Evolutionary conservation across 768 basidiomycete species (phyloP), one percentile per base, ranked within the genome.

Genomic region (Tubosaeta brunneosetosa): DNA sequence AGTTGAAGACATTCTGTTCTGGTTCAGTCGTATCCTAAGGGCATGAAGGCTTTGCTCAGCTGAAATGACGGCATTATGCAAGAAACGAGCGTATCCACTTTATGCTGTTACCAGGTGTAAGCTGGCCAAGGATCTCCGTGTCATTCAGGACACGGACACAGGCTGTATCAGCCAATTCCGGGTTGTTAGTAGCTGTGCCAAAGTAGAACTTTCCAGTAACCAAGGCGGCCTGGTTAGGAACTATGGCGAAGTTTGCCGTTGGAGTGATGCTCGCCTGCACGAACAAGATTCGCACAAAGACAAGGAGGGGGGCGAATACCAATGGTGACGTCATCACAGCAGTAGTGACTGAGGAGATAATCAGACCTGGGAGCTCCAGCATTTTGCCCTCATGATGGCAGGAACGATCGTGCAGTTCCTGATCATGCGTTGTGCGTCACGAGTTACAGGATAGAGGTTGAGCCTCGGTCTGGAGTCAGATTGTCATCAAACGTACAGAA

Each of bases 161-260:
- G 49, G 52, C 43, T 0, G 60, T 52, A 51, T 80, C 72, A 11
- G 59, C 66, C 36, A 80, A 62, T 62, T 79, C 76, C 2, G 67
- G 64, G 62, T 76, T 77, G 61, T 77, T 76, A 3, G 77, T 77
- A 27, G 77, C 77, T 44, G 73, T 65, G 27, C 78, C 77, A 47
- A 78, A 78, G 67, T 79, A 80, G 9, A 70, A 54, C 62, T 77
- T 77, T 2, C 73, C 72, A 5, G 72, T 67, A 6, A 69, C 62
- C 58, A 64, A 70, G 3, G 77, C 75, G 5, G 70, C 66, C 8
- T 57, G 59, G 61, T 77, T 67, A 9, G 77, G 57, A 29, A 52
- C 19, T 25, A 55, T 34, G 7, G 26, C 36, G n/a, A 47, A 43
- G 6, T 51, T 31, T 22, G 22, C 22, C 0, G 33, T 53, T 14